Conservation (phyloP, 176 grass and related monocot genomes). For the Pharus latifolius region DNA sequence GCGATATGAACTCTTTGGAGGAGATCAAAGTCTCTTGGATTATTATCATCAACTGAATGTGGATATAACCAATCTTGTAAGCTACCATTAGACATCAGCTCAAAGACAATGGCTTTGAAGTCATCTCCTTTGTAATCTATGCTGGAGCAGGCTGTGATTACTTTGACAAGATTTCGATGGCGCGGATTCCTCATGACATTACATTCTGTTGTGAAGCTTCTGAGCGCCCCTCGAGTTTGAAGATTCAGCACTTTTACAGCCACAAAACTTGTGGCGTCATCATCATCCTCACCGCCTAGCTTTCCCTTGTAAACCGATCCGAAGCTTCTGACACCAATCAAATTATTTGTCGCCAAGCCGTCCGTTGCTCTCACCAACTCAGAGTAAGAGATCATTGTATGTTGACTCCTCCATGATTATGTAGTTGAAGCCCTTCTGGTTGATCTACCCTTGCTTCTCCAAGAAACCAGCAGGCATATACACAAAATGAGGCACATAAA, state of each 20-base stretch:
- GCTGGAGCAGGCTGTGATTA: constrained; percentile 5
- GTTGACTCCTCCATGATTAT: not conserved
- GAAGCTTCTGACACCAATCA: not conserved
- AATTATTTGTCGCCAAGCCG: not conserved
- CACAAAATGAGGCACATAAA: too few species aligned
- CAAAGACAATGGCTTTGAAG: constrained; percentile 4
- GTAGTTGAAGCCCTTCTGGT: not conserved
- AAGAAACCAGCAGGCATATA: not conserved
- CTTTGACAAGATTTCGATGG: not conserved
- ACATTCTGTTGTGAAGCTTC: constrained; percentile 3
- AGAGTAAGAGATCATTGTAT: not conserved
- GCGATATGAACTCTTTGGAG: not conserved
- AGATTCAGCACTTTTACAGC: constrained; percentile 9
- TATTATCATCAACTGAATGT: too few species aligned
- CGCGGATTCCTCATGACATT: constrained; percentile 1
- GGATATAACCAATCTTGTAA: constrained; percentile 4
- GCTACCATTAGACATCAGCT: not conserved
- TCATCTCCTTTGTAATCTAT: constrained; percentile 2
- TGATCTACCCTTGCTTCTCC: not conserved
- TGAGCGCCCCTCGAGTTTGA: not conserved
- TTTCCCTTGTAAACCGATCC: not conserved
- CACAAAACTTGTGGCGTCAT: not conserved
- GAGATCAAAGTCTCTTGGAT: not conserved
- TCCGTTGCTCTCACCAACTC: not conserved
- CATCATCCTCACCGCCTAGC: not conserved